phyloP scores from a whole-genome alignment of 768 basidiomycete genomes.

The Serendipita indica region DNA sequence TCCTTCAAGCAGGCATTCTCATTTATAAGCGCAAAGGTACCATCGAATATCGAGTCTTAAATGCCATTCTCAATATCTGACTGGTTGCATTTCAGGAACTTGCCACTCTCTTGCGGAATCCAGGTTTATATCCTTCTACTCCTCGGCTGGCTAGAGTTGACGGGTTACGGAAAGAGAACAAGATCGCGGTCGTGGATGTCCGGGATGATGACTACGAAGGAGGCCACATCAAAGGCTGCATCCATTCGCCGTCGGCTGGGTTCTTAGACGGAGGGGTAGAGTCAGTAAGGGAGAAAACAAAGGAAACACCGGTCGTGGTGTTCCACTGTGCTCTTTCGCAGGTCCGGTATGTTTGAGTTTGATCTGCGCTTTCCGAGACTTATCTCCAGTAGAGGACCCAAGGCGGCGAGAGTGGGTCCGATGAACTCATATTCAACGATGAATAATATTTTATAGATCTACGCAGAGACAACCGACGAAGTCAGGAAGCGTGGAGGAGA shows the following conservation, averaged over 20 bases:
- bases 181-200: slow-evolving; percentile 48
- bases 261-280: slow-evolving; percentile 44
- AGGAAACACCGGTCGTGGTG: slow-evolving; percentile 45
- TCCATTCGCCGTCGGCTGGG: slow-evolving; percentile 45
- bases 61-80: not conserved
- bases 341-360: slow-evolving; percentile 39
- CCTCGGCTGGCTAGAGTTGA: not conserved
- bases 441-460: slow-evolving; percentile 32
- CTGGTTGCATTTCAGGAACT: not conserved
- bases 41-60: not conserved
- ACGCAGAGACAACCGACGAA: slow-evolving; percentile 44
- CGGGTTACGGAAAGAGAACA: not conserved
- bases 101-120: not conserved
- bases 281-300: slow-evolving; percentile 41
- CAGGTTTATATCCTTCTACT: not conserved
- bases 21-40: slow-evolving; percentile 11
- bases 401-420: slow-evolving; percentile 49
- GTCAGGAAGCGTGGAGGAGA: slow-evolving; percentile 25
- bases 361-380: not conserved
- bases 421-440: not conserved
- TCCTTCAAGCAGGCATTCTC: not conserved
- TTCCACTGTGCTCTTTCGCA: slow-evolving; percentile 75
- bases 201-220: slow-evolving; percentile 70
- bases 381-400: slow-evolving; percentile 45
- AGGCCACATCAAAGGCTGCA: slow-evolving; percentile 57